phyloP scores from a whole-genome alignment of 2,329 filamentous ascomycete species.

The Rutstroemia sp. region DNA sequence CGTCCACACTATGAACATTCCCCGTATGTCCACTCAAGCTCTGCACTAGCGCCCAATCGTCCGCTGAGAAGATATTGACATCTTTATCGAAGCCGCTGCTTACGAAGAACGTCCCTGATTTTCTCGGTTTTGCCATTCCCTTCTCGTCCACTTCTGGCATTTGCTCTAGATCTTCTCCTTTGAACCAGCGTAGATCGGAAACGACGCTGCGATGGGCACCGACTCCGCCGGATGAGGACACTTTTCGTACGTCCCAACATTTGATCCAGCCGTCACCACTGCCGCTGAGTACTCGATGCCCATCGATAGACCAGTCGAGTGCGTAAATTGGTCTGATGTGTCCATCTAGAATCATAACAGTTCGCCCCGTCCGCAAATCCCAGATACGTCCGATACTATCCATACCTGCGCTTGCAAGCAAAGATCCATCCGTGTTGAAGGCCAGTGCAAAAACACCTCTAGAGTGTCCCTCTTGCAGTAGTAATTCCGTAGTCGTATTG shows the following conservation, averaged over 20 bases:
- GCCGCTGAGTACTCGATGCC: conserved; percentile 85
- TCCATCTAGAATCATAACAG: conserved; percentile 87
- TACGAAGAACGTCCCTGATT: conserved; percentile 85
- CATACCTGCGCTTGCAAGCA: conserved; percentile 84
- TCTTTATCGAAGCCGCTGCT: conserved; percentile 89
- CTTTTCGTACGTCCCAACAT: conserved; percentile 93
- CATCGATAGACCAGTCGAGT: conserved; percentile 86
- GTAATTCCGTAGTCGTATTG: conserved; percentile 71
- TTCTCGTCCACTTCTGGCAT: conserved; percentile 57
- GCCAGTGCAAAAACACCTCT: conserved; percentile 84
- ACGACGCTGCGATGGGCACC: conserved; percentile 89
- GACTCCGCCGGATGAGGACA: conserved; percentile 73
- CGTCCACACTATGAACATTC: conserved; percentile 84
- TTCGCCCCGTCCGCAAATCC: conserved; percentile 87
- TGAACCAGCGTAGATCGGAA: conserved; percentile 90
- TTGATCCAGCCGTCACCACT: conserved; percentile 94
- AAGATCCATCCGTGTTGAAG: conserved; percentile 86
- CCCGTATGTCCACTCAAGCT: conserved; percentile 84
- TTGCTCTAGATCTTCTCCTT: conserved; percentile 70
- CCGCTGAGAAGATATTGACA: conserved; percentile 91
- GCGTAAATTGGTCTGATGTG: conserved; percentile 89
- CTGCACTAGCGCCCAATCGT: conserved; percentile 90
- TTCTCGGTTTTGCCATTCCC: conserved; percentile 65
- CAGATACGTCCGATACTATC: conserved; percentile 94
- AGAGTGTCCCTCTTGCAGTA: conserved; percentile 90